These are phyloP conservation scores for Limnanthes douglasii DNA, from an alignment of 345 rosid species.

Conservation along the genomic window DNA sequence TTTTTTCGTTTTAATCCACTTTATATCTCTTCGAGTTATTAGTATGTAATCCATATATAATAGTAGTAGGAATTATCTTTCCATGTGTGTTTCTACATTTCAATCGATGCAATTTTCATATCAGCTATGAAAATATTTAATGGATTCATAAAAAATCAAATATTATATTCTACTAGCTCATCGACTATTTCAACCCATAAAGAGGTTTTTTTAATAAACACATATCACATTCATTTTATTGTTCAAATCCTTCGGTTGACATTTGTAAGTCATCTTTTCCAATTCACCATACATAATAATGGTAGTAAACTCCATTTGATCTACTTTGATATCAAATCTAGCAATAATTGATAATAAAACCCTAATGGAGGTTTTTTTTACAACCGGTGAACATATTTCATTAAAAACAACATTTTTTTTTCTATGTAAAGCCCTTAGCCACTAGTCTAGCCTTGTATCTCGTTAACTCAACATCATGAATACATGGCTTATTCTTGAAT, in stretches of 20 bases:
- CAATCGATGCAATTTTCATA: too few relatives aligned
- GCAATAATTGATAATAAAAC: background rate
- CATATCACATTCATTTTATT: too few relatives aligned
- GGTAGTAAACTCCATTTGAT: background rate
- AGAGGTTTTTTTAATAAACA: too few relatives aligned
- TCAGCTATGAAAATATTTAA: too few relatives aligned
- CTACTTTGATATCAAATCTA: background rate
- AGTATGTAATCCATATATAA: too few relatives aligned
- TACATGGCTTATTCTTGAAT: background rate
- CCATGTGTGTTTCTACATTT: too few relatives aligned
- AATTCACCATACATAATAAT: background rate
- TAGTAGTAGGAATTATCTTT: too few relatives aligned
- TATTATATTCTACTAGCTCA: too few relatives aligned
- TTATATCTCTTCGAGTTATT: too few relatives aligned
- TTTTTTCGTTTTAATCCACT: too few relatives aligned
- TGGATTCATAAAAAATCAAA: too few relatives aligned
- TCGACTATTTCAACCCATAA: too few relatives aligned
- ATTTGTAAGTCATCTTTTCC: background rate
- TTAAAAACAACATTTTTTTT: background rate
- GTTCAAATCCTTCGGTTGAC: background rate
- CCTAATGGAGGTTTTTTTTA: background rate
- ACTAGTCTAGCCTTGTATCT: background rate
- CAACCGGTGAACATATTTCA: background rate
- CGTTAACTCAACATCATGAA: background rate
- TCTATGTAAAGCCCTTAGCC: background rate